Evolutionary conservation across 2,329 filamentous ascomycete species (phyloP), one percentile per base, ranked within the genome.

Genomic region (Calonectria crousiana): DNA sequence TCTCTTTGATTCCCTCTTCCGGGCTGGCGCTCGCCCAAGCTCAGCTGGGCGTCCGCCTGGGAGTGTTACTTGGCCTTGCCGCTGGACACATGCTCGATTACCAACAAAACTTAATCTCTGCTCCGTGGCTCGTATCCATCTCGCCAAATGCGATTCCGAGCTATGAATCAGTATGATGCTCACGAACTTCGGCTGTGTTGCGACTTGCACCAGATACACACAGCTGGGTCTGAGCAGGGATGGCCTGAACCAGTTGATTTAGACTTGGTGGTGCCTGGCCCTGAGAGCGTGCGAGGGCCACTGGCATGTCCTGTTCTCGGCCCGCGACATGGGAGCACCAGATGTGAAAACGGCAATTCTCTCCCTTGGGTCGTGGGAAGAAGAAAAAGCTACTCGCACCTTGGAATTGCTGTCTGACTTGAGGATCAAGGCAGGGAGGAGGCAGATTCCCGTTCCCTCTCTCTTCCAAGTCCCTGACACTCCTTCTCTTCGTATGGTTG

Each of bases 291-390:
- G 62, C 20, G 65, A 20, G 23, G 20, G 20, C 28, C n/a, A 60
- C 51, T 67, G 66, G 51, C 30, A 69, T 49, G 67, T 51, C 20
- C 11, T 18, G 36, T 14, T 26, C 26, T 62, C 66, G 18, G 66
- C 52, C 38, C 28, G 67, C 32, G 67, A 69, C 51, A 47, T 58
- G 10, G 41, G 20, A 47, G n/a, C 52, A 16, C 30, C 32, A 36
- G 9, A 51, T 26, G 67, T 62, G 58, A 58, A 58, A 58, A 58
- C 52, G n/a, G 18, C 38, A 56, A 49, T 51, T 41, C 38, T 69
- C 67, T 69, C 53, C 67, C 67, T 62, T 69, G 38, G 67, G 44
- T 60, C 52, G 41, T 36, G 23, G 41, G 26, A 20, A 34, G n/a
- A 18, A 32, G n/a, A n/a, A 62, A 49, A 14, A 44, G 6, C 41